Base-by-base conservation (phyloP, 2,329 filamentous ascomycete genomes). In the Onygenales sp. region DNA sequence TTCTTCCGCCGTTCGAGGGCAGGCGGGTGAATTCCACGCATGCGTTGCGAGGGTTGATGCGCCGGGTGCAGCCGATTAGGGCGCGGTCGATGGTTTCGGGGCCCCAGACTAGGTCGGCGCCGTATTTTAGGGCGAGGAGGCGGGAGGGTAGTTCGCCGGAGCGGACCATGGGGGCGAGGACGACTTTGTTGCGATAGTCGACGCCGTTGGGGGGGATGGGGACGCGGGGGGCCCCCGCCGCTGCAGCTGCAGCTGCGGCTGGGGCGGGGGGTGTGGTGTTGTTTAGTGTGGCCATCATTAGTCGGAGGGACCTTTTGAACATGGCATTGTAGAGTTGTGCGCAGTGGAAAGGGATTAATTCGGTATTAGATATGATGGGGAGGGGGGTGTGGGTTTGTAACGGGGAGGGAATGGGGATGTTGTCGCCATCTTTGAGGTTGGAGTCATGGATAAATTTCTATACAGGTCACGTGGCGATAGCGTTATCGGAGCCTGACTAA, bases 91-190 rank as follows among this genome's bases (percentile, higher is more conserved):
- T 85, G 4, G 91, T 97, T 70, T 98, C 93, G 33, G 93, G 93
- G 10, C 93, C 92, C 92, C 93, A 98, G 60, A 98, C 93, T 13
- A 98, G 78, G 70, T 98, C 93, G 51, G 93, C 93, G 60, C 93
- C 93, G 69, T 98, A 97, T 65, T 94, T 87, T 57, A 98, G 81
- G 34, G 93, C 88, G 43, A 95, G 74, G 31, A 98, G 79, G 54
- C 93, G 85, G 40, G 88, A 93, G 2, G 93, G 92, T 56, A 96
- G 76, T 75, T 98, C 93, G 66, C 93, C 93, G n/a, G 89, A 95
- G 61, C 93, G 86, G 54, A 96, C 92, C 93, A 98, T 98, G 42
- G 93, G 93, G 57, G 93, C 93, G 58, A 98, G 85, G 44, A 97
- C 93, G 59, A 97, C 74, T 71, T 94, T 96, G 71, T 87, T 87